Evolutionary conservation across 1,284 basidiomycete species (phyloP), one percentile per base, ranked within the genome.

Genomic region (Irpex rosettiformis): DNA sequence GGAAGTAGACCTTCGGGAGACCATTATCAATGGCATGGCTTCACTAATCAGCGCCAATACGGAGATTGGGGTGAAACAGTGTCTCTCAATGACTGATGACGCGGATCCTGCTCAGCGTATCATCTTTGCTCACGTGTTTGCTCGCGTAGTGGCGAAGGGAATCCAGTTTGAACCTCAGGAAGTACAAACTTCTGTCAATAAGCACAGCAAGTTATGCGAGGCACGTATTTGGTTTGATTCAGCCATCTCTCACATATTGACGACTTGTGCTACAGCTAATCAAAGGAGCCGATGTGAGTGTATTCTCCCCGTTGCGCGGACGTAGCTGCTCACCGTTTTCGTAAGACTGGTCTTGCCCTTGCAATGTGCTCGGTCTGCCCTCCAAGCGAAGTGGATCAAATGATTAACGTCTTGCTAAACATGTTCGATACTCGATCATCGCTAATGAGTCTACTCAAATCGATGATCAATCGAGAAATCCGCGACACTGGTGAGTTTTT

Each of bases 61-160:
- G 29, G 92, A 96, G 67, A 89, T 86, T 63, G 94, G 93, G 11
- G 84, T 96, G 65, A 94, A 95, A 71, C 92, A 94, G 70, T 94
- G 91, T 67, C 81, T 96, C 27, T 77, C 85, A 1, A 75, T 93
- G 57, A 92, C 90, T 2, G 95, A 94, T 66, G 88, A 93, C 66
- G 75, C 80, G 27, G 90, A 96, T 67, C 77, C 81, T 16, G 75
- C 83, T 27, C 88, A 91, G 67, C 85, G 93, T 37, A 80, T 85
- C 2, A 92, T 94, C 24, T 96, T 96, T 68, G 87, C 93, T 56
- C 87, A 91, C 68, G 87, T 95, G n/a, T 93, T 96, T 72, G 86
- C 91, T 52, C 84, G 90, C 52, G 92, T 95, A 3, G 80, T 97
- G 54, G 83, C 87, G 13, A 88, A 91, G 66, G 93, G 92, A 18